phyloP scores from a whole-genome alignment of 2,329 filamentous ascomycete species.

The Penicillium sp. region DNA sequence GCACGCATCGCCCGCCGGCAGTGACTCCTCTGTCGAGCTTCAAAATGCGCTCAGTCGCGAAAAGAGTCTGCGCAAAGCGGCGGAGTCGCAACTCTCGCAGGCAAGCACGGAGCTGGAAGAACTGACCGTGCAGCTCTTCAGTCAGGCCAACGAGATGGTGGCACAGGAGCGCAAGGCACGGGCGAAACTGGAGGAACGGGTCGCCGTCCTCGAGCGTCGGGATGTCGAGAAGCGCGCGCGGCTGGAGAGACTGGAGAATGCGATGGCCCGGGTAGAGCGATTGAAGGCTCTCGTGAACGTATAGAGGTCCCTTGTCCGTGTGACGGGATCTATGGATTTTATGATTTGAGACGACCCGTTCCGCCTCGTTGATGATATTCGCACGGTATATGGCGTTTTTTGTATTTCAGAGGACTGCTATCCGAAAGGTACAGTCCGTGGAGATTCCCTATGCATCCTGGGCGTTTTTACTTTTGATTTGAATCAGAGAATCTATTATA shows the following conservation, averaged over 20 bases:
- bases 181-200: constrained; percentile 46
- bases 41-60: constrained; percentile 52
- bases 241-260: constrained; percentile 51
- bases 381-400: constrained; percentile 7
- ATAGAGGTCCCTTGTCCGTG: not conserved
- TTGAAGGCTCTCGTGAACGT: constrained; percentile 49
- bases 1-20: constrained; percentile 18
- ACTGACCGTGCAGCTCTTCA: constrained; percentile 54
- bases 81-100: constrained; percentile 50
- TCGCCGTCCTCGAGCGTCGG: constrained; percentile 41
- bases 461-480: not conserved
- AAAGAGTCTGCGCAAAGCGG: constrained; percentile 50
- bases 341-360: constrained; percentile 8
- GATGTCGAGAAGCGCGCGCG: constrained; percentile 48
- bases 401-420: not conserved
- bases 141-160: constrained; percentile 62
- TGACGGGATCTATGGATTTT: constrained; percentile 7
- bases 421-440: constrained; percentile 2
- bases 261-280: constrained; percentile 53
- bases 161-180: constrained; percentile 55
- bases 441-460: constrained; percentile 8
- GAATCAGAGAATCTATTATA: not conserved
- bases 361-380: constrained; percentile 4
- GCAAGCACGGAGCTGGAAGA: constrained; percentile 57
- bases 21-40: constrained; percentile 38